Evolutionary conservation across 768 basidiomycete genomes (phyloP).

Genomic region (Agrocybe praecox): DNA sequence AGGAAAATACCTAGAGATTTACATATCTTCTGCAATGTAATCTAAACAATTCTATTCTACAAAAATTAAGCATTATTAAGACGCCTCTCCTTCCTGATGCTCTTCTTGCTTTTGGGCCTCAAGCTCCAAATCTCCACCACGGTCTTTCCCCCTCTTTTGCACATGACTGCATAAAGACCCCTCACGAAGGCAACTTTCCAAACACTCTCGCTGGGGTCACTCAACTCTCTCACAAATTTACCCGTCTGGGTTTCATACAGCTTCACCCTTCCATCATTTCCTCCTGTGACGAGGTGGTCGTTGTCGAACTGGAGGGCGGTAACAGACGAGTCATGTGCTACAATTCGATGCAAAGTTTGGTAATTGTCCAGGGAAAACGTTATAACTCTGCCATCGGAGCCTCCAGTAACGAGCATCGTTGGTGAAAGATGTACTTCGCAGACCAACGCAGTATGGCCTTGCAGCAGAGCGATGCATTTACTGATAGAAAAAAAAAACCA

Average conservation of each 20-base stretch:
- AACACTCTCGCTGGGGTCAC: conserved; percentile 75
- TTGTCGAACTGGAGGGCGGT: conserved; percentile 88
- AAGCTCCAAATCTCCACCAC: conserved; percentile 89
- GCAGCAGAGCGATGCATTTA: conserved; percentile 79
- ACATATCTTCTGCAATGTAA: no score
- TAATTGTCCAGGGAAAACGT: conserved; percentile 42
- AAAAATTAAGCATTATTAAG: no score
- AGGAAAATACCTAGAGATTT: no score
- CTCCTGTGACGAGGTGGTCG: conserved; percentile 79
- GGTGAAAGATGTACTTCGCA: conserved; percentile 85
- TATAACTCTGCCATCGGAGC: conserved; percentile 79
- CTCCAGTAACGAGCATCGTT: conserved; percentile 74
- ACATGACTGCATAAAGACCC: conserved; percentile 74
- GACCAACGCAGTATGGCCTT: conserved; percentile 91
- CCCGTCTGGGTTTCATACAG: conserved; percentile 73
- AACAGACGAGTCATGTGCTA: conserved; percentile 87
- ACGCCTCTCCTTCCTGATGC: not conserved
- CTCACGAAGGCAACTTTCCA: conserved; percentile 82
- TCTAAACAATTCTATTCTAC: no score
- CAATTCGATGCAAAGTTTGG: conserved; percentile 61
- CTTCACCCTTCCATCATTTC: conserved; percentile 83
- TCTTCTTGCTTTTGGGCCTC: conserved; percentile 21
- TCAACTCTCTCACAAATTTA: conserved; percentile 73
- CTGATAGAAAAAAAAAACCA: conserved; percentile 36
- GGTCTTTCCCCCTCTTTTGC: conserved; percentile 78